Base-by-base conservation (phyloP, 2,329 filamentous ascomycete genomes). In the Beauveria pseudobassiana region DNA sequence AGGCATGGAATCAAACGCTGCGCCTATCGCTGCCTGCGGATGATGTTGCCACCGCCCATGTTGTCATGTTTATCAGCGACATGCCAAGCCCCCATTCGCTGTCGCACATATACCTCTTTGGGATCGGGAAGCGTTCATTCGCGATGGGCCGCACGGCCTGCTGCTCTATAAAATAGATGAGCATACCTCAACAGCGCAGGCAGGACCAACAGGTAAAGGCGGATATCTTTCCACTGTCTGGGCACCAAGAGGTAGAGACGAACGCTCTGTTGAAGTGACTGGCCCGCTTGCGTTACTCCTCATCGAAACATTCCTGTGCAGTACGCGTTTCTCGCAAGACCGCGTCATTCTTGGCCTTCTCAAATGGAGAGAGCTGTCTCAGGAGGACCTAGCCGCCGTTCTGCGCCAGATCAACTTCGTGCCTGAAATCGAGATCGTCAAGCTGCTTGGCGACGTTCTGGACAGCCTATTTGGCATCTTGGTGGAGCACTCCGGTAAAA, bases 391-490 rank as follows among this genome's bases (percentile, higher is more conserved):
- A 1, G 80, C 90, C 1, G 81, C 86, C 26, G 78, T 96, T 1
- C 77, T 99, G 48, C 89, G 89, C 71, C 87, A 93, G 66, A 84
- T 98, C 54, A 87, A 93, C 22, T 98, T 98, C 67, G 93, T 99
- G 0, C 90, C 95, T 0, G 95, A 99, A 72, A 96, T 98, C 61
- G 96, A 99, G 75, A 90, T 99, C 40, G 95, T 99, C 64, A 99
- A 98, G 77, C 82, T 98, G 48, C 78, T 98, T 8, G 89, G 85
- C 65, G 89, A 96, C 68, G 92, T 98, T 1, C 88, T 99, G 59
- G 91, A 96, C 72, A 86, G 91, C 0, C 83, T 99, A 1, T 99
- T 99, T 71, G 89, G 91, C 6, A 92, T 97, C 30, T 79, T 98
- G 30, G 90, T 96, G 34, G 92, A 97, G 67, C 88, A 96, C 69